These are phyloP conservation scores for Dactylella cylindrospora DNA, from an alignment of 2,329 filamentous ascomycete genomes.

Conservation along the genomic window DNA sequence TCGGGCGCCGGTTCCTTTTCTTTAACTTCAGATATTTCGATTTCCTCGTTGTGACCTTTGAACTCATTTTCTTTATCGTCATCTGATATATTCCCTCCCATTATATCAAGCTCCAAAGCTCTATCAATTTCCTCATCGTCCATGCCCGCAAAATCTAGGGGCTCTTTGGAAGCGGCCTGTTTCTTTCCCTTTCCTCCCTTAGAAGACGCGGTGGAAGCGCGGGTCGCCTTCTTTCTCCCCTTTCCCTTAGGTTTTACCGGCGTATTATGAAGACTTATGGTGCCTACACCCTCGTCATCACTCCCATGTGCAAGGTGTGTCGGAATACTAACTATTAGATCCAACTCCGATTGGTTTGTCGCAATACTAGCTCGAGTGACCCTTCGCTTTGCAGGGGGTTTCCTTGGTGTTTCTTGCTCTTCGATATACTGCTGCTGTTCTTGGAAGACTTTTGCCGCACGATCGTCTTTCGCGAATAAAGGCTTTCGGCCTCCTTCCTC, in stretches of 20 bases:
- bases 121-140: conserved; percentile 68
- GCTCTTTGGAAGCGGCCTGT: background rate
- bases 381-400: conserved; percentile 23
- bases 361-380: conserved; percentile 38
- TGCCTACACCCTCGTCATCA: background rate
- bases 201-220: conserved; percentile 55
- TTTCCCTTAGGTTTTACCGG: conserved; percentile 2
- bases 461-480: conserved; percentile 1
- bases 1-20: conserved; percentile 51
- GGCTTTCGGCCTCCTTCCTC: conserved; percentile 49
- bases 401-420: background rate
- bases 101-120: conserved; percentile 66
- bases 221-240: conserved; percentile 55
- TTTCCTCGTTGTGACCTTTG: conserved; percentile 50
- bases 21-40: conserved; percentile 49
- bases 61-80: conserved; percentile 58
- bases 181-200: conserved; percentile 4
- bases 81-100: conserved; percentile 49
- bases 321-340: conserved; percentile 1
- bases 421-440: background rate
- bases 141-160: background rate
- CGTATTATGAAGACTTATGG: background rate
- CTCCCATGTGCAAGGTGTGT: background rate
- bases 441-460: background rate
- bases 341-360: background rate